Percentiles rank a stretch among this genome's conserved stretches.
phyloP scores from a whole-genome alignment of 1,284 basidiomycete genomes.

The Quambalaria eucalypti region DNA sequence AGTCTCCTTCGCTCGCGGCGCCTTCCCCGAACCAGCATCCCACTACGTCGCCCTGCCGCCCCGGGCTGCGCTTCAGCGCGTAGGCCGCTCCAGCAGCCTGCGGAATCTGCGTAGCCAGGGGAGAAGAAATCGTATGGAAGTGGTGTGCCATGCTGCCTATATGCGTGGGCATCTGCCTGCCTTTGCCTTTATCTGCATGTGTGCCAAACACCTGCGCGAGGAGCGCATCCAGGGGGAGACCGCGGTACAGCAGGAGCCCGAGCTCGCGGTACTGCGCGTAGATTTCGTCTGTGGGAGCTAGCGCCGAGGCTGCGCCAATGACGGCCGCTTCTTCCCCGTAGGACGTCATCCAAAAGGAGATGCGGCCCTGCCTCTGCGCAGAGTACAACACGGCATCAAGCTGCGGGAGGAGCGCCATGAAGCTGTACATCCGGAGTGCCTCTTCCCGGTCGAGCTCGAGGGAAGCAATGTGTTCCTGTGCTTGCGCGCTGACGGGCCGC shows the following conservation, averaged over 20 bases:
- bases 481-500: constrained; percentile 24
- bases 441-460: constrained; percentile 18
- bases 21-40: constrained; percentile 81
- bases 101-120: constrained; percentile 89
- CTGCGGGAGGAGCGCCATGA: constrained; percentile 58
- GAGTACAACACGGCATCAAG: constrained; percentile 83
- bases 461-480: constrained; percentile 12
- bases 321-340: constrained; percentile 86
- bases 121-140: constrained; percentile 87
- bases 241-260: constrained; percentile 80
- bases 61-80: constrained; percentile 70
- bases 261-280: constrained; percentile 57
- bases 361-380: constrained; percentile 83
- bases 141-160: constrained; percentile 74
- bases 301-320: constrained; percentile 76
- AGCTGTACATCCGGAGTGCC: constrained; percentile 31
- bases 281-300: constrained; percentile 68
- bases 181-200: constrained; percentile 19
- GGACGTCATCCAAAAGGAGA: constrained; percentile 71
- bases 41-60: constrained; percentile 57
- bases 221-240: constrained; percentile 52
- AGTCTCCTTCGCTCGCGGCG: constrained; percentile 55
- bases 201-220: constrained; percentile 18
- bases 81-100: constrained; percentile 89
- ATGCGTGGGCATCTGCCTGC: constrained; percentile 53